These are phyloP conservation scores for Sodiomyces alkalinus DNA, from an alignment of 2,329 filamentous ascomycete species.

Conservation along the genomic window DNA sequence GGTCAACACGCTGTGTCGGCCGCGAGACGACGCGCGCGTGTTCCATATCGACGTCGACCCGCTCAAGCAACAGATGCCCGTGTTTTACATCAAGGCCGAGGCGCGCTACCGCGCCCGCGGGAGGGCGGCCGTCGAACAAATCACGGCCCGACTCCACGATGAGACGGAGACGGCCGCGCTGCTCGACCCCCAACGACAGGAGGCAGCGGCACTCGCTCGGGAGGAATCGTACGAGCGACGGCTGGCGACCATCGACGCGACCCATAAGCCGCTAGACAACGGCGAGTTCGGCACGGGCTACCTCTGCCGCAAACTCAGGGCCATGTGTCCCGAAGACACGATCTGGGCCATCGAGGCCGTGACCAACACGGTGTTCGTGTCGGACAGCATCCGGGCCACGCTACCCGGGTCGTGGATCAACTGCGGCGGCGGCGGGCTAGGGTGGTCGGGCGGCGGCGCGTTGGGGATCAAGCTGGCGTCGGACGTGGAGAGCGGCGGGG, in stretches of 20 bases:
- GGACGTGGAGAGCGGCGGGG: constrained; percentile 23
- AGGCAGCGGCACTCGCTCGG: no score
- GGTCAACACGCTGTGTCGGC: constrained; percentile 63
- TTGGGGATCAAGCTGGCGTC: constrained; percentile 63
- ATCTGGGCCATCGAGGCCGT: constrained; percentile 70
- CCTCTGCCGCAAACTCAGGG: constrained; percentile 16
- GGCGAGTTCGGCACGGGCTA: constrained; percentile 30
- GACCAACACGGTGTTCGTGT: constrained; percentile 51
- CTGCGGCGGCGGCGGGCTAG: constrained; percentile 65
- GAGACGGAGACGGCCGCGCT: no score
- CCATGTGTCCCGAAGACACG: constrained; percentile 29
- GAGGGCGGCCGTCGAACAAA: constrained; percentile 49
- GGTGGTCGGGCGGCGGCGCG: constrained; percentile 65
- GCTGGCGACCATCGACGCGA: constrained; percentile 41
- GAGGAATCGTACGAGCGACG: constrained; percentile 37
- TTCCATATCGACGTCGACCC: constrained; percentile 54
- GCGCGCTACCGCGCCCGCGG: constrained; percentile 53
- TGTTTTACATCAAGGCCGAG: constrained; percentile 55
- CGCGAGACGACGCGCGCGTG: constrained; percentile 33
- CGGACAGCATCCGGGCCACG: constrained; percentile 55
- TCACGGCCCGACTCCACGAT: constrained; percentile 32
- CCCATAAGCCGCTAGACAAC: constrained; percentile 41
- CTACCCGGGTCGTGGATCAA: constrained; percentile 64
- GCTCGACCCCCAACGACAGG: no score
- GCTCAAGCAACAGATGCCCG: constrained; percentile 55